Evolutionary conservation across 768 basidiomycete species (phyloP).

Genomic region (Leccinellum rugosiceps): DNA sequence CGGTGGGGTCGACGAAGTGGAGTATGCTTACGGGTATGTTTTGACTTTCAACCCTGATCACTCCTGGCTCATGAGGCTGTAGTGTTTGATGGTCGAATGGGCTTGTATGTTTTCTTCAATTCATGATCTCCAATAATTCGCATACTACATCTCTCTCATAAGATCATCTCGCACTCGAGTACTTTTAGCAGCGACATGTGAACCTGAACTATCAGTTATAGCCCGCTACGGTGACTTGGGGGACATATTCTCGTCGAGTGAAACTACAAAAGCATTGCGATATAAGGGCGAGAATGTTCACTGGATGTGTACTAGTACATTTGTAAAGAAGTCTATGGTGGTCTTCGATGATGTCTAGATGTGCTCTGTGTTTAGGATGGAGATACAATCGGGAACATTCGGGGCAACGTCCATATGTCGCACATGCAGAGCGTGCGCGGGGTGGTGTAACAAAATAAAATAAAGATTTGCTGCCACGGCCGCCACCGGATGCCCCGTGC

Average conservation of each 20-base stretch:
- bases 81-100: slow-evolving; percentile 21
- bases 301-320: background rate
- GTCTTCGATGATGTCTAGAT: no score
- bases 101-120: background rate
- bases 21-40: slow-evolving; percentile 81
- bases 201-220: no score
- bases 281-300: background rate
- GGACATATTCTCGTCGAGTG: background rate
- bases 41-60: background rate
- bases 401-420: background rate
- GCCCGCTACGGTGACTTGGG: background rate
- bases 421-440: background rate
- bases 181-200: background rate
- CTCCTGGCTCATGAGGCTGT: slow-evolving; percentile 10
- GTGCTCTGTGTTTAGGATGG: background rate
- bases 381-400: background rate
- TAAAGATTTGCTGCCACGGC: slow-evolving; percentile 63
- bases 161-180: background rate
- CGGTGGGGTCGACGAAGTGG: slow-evolving; percentile 86
- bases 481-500: slow-evolving; percentile 65
- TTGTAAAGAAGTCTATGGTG: background rate
- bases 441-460: background rate
- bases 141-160: background rate
- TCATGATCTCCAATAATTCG: background rate
- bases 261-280: background rate